A percentile compares a stretch with the other conserved stretches of the same genome.
These are phyloP conservation scores for Allium sativum DNA, from an alignment of 106 monocot species.

Conservation along the genomic window DNA sequence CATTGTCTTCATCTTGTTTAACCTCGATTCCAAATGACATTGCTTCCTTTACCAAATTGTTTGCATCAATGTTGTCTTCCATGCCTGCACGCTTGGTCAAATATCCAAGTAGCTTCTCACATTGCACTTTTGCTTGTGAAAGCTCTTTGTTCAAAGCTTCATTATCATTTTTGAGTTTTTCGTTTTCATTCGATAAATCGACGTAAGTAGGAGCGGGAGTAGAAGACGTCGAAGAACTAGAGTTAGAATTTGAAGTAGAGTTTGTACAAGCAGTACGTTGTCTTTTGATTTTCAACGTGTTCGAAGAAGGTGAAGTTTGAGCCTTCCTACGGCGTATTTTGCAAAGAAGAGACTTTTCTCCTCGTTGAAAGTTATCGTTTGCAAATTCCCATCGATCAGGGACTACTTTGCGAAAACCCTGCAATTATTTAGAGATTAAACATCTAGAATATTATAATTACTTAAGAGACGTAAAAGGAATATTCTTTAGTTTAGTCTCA, in stretches of 20 bases:
- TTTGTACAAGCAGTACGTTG: background rate
- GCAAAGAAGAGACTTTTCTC: constrained; percentile 49
- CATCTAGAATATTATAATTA: background rate
- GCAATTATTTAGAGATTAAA: background rate
- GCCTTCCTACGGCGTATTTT: constrained; percentile 51
- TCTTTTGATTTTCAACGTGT: background rate
- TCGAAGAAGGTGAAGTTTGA: background rate
- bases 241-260: constrained; percentile 11
- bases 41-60: constrained; percentile 8
- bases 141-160: constrained; percentile 37
- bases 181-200: constrained; percentile 41
- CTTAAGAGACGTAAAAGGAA: background rate
- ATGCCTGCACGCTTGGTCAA: constrained; percentile 37
- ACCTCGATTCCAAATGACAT: background rate
- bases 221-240: constrained; percentile 29
- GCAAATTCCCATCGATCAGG: constrained; percentile 86
- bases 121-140: constrained; percentile 32
- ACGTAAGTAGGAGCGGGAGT: constrained; percentile 10
- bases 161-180: constrained; percentile 57
- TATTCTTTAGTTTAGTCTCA: background rate
- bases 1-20: background rate
- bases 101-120: constrained; percentile 32
- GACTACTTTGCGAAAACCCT: constrained; percentile 83
- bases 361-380: constrained; percentile 66
- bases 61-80: constrained; percentile 6